Conservation (phyloP, 1,284 basidiomycete genomes). For the Limonomyces culmigenus region DNA sequence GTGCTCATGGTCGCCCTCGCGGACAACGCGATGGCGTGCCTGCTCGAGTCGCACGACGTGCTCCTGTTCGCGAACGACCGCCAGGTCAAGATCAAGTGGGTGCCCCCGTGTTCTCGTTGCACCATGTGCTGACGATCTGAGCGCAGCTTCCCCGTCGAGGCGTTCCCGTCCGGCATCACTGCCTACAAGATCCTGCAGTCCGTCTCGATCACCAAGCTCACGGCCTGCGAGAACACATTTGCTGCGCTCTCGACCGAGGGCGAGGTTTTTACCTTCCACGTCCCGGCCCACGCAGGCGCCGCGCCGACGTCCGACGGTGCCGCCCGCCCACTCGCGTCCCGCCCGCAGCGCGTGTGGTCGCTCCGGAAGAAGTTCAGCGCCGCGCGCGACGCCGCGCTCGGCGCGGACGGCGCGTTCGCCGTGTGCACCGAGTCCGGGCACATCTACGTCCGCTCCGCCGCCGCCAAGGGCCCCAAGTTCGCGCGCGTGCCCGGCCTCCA, state of each 20-base stretch:
- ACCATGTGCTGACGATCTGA: slow-evolving; percentile 6
- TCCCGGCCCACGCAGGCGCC: slow-evolving; percentile 11
- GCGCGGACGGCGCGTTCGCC: slow-evolving; percentile 77
- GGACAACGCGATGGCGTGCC: slow-evolving; percentile 75
- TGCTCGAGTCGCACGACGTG: slow-evolving; percentile 63
- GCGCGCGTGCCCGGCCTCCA: slow-evolving; percentile 72
- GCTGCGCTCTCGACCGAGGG: slow-evolving; percentile 79
- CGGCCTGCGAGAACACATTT: slow-evolving; percentile 67
- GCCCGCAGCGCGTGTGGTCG: slow-evolving; percentile 87
- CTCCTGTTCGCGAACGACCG: slow-evolving; percentile 70
- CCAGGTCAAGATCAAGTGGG: slow-evolving; percentile 59
- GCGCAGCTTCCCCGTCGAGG: slow-evolving; percentile 46
- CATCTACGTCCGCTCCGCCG: slow-evolving; percentile 63
- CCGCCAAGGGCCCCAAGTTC: slow-evolving; percentile 35
- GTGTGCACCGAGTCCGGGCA: slow-evolving; percentile 92
- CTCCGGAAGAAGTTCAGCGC: slow-evolving; percentile 77
- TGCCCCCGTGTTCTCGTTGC: slow-evolving; percentile 5
- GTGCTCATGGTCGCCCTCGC: slow-evolving; percentile 59
- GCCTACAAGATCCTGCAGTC: slow-evolving; percentile 72
- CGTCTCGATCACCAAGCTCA: slow-evolving; percentile 65
- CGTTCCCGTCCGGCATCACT: slow-evolving; percentile 56
- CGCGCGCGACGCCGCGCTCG: slow-evolving; percentile 80
- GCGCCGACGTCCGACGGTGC: slow-evolving; percentile 6
- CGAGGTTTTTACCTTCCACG: slow-evolving; percentile 79
- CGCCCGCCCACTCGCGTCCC: slow-evolving; percentile 26